Percentiles rank a stretch among this genome's conserved stretches.
Conservation (phyloP, 148 eudicot genomes). For the Camellia lanceoleosa region DNA sequence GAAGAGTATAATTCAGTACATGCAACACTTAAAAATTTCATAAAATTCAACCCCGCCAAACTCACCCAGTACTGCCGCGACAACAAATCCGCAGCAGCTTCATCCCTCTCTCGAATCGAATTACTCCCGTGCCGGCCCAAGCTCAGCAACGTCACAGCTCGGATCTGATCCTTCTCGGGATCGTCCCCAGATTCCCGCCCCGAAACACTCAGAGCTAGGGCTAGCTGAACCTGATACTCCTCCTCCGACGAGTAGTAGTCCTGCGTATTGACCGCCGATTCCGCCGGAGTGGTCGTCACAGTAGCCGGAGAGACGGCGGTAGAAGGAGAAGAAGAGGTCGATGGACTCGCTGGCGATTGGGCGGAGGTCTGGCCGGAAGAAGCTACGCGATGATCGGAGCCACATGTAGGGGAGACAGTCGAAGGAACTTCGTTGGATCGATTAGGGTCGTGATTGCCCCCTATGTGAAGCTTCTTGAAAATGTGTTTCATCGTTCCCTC, state of each 20-base stretch:
- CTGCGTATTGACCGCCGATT: slow-evolving; percentile 22
- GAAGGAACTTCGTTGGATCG: slow-evolving; percentile 39
- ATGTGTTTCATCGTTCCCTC: slow-evolving; percentile 46
- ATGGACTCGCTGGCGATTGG: slow-evolving; percentile 8
- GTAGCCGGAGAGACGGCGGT: slow-evolving; percentile 9
- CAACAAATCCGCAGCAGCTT: slow-evolving; percentile 49
- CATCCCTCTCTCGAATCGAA: slow-evolving; percentile 30
- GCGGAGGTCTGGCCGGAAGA: slow-evolving; percentile 2
- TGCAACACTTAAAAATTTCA: not conserved
- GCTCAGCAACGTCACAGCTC: slow-evolving; percentile 49
- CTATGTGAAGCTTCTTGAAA: slow-evolving; percentile 57
- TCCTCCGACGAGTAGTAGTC: slow-evolving; percentile 85
- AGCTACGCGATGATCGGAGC: slow-evolving; percentile 14
- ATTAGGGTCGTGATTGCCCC: slow-evolving; percentile 37
- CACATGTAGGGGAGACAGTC: slow-evolving; percentile 10
- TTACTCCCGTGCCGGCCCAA: slow-evolving; percentile 32
- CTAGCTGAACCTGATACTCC: slow-evolving; percentile 92
- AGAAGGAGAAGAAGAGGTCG: slow-evolving; percentile 19
- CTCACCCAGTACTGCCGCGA: slow-evolving; percentile 90
- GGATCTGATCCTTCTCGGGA: slow-evolving; percentile 54
- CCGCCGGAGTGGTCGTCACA: slow-evolving; percentile 5
- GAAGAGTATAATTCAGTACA: not conserved
- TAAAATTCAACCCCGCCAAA: slow-evolving; percentile 9
- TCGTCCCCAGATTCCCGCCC: slow-evolving; percentile 42
- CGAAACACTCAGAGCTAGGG: slow-evolving; percentile 90